Evolutionary conservation across 2,329 filamentous ascomycete genomes (phyloP), one percentile per base, ranked within the genome.

Genomic region (Aureobasidium sp.): DNA sequence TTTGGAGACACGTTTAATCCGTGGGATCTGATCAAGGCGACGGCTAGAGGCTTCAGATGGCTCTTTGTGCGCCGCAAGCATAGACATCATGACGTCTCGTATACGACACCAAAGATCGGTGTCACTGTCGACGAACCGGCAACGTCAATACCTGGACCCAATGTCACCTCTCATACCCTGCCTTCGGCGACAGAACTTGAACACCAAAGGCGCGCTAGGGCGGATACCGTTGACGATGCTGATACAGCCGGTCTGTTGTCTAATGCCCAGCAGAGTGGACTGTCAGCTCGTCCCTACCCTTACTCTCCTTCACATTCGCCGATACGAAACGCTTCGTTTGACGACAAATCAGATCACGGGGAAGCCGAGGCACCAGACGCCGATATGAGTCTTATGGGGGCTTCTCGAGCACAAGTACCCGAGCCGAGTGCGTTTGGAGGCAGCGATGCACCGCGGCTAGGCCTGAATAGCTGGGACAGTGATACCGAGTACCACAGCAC

Each of bases 11-110:
- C 89, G 1, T 79, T 91, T 70, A 94, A 94, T 67, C 81, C 88
- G 0, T 90, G 89, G 85, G 90, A 96, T 71, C 81, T 95, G 43
- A 74, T 90, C 68, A 95, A 92, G 74, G 88, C 88, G 0, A 84
- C 88, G 63, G 88, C 86, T 9, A 82, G 90, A 54, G 87, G 88
- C 23, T 82, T 90, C 67, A 82, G 87, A 66, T 95, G 90, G 91
- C 77, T 95, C 21, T 86, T 92, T 64, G 83, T 90, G 17, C 90
- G 90, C 43, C 80, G 83, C 58, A 86, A 84, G 70, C 73, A 77
- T 63, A 81, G 87, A 37, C 69, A 73, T 60, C 61, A 70, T 7
- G 77, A 79, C 62, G 60, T 68, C 5, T 75, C 72, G 25, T 79
- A 79, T 61, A 50, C 42, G 3, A 58, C 54, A 29, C 46, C 60